Percentiles rank a stretch among this genome's conserved stretches.
Evolutionary conservation across 108 stramenopile species (phyloP).

Genomic region (Bacterosira constricta): DNA sequence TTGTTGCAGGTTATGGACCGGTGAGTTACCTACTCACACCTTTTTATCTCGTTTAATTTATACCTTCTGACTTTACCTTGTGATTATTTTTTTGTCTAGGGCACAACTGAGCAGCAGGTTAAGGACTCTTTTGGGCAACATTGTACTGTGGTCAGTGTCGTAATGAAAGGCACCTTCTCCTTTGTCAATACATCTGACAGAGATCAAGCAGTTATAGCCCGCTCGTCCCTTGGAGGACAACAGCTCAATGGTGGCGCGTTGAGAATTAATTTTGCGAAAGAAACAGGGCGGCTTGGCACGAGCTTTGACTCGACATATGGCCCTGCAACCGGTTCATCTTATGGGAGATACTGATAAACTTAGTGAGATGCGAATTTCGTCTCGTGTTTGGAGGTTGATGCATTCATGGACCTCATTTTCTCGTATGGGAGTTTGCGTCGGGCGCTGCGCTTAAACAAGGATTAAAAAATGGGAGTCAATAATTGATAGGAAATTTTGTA

Average conservation of each 20-base stretch:
- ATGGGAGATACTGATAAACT: constrained; percentile 32
- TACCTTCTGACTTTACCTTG: background rate
- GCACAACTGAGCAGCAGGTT: constrained; percentile 77
- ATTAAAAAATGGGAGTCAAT: no score
- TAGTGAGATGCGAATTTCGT: no score
- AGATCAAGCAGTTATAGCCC: constrained; percentile 63
- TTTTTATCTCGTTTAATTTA: background rate
- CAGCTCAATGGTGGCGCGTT: constrained; percentile 77
- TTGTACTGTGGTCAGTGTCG: constrained; percentile 67
- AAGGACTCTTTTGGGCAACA: constrained; percentile 66
- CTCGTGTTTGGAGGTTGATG: no score
- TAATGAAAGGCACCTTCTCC: constrained; percentile 76
- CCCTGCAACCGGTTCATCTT: constrained; percentile 12
- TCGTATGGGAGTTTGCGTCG: no score
- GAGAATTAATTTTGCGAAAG: constrained; percentile 89
- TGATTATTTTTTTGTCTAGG: constrained; percentile 10
- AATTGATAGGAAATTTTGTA: no score
- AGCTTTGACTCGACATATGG: constrained; percentile 80
- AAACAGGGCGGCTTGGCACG: constrained; percentile 85
- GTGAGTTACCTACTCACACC: background rate
- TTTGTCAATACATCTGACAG: constrained; percentile 82
- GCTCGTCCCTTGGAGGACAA: constrained; percentile 64
- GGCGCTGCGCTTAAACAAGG: no score
- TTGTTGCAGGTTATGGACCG: constrained; percentile 87
- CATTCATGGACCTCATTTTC: no score